Percentiles rank a stretch among this genome's conserved stretches.
phyloP scores from a whole-genome alignment of 345 rosid species.

The Populus ilicifolia region DNA sequence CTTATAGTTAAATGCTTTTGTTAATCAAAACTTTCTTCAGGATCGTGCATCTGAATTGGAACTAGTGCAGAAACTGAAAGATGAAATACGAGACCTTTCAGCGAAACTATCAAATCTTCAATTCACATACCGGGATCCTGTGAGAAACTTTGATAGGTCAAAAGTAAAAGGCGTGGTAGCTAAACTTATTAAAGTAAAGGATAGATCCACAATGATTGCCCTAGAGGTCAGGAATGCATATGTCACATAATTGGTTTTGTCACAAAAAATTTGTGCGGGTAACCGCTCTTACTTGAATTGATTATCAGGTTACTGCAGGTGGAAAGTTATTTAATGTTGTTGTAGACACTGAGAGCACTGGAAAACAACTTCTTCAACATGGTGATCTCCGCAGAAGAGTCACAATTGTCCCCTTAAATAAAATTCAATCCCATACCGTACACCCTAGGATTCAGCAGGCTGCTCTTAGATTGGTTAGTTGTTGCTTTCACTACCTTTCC shows the following conservation, averaged over 20 bases:
- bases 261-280: neutral
- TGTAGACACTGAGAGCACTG: conserved; percentile 88
- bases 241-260: neutral
- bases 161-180: conserved; percentile 98
- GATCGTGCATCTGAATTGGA: conserved; percentile 69
- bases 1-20: conserved; percentile 12
- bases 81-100: conserved; percentile 64
- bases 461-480: conserved; percentile 69
- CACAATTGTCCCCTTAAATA: conserved; percentile 86
- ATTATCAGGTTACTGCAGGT: conserved; percentile 82
- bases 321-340: conserved; percentile 85
- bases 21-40: conserved; percentile 34
- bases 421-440: conserved; percentile 62
- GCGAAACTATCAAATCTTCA: conserved; percentile 78
- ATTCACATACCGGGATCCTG: conserved; percentile 80
- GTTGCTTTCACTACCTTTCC: conserved; percentile 9
- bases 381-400: conserved; percentile 90
- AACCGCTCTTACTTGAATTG: conserved; percentile 18
- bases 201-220: conserved; percentile 77
- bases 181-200: conserved; percentile 81
- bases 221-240: conserved; percentile 60
- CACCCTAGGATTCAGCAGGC: conserved; percentile 66
- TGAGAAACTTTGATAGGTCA: conserved; percentile 75
- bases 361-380: conserved; percentile 88
- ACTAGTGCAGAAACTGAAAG: conserved; percentile 70